Percentiles rank a stretch among this genome's conserved stretches.
These are phyloP conservation scores for Phialophora expanda DNA, from an alignment of 2,329 filamentous ascomycete genomes.

Conservation along the genomic window DNA sequence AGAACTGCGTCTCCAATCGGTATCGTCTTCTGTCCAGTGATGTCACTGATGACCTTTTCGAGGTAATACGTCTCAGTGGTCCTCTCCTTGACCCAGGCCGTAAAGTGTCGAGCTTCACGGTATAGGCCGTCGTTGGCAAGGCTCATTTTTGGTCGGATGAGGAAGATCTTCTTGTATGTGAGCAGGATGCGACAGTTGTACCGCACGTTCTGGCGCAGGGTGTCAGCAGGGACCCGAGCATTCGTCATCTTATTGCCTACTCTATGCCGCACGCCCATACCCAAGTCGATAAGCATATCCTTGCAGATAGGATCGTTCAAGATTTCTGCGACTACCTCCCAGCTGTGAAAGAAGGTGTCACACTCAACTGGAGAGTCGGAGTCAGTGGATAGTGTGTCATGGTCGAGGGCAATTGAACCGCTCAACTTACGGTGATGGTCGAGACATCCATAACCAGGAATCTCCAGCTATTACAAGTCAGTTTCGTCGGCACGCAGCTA, in stretches of 20 bases:
- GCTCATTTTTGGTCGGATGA: constrained; percentile 74
- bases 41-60: constrained; percentile 62
- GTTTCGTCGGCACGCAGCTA: background rate
- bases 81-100: constrained; percentile 64
- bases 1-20: constrained; percentile 73
- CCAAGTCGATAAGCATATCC: constrained; percentile 67
- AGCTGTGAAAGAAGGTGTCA: constrained; percentile 64
- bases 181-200: constrained; percentile 72
- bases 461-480: constrained; percentile 49
- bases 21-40: constrained; percentile 62
- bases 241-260: background rate
- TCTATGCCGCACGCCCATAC: constrained; percentile 38
- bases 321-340: constrained; percentile 68
- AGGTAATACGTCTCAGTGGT: constrained; percentile 68
- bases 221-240: constrained; percentile 3
- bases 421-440: constrained; percentile 64
- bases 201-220: constrained; percentile 53
- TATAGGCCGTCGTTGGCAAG: constrained; percentile 75
- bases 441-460: constrained; percentile 68
- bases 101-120: constrained; percentile 67
- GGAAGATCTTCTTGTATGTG: constrained; percentile 69
- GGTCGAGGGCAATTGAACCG: constrained; percentile 46
- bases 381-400: constrained; percentile 45
- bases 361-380: constrained; percentile 45
- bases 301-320: constrained; percentile 64